Evolutionary conservation across 768 basidiomycete species (phyloP).

Genomic region (Fomitopsis pulvina): DNA sequence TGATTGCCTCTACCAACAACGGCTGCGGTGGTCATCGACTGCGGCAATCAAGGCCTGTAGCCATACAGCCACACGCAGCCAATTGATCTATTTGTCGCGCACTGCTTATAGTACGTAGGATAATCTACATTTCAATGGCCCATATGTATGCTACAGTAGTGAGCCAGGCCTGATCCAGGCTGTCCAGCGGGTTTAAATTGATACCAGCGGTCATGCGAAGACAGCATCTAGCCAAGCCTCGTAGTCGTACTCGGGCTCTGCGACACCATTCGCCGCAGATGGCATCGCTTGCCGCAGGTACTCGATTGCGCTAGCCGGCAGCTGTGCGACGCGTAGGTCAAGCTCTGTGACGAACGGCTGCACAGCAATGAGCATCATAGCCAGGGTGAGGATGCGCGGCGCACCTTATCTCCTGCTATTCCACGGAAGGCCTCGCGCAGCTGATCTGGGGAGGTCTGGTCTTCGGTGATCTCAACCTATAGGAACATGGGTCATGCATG

Average conservation of each 20-base stretch:
- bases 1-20: conserved; percentile 7
- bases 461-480: conserved; percentile 93
- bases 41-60: background rate
- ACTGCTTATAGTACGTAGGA: background rate
- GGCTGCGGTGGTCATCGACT: background rate
- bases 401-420: conserved; percentile 84
- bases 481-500: background rate
- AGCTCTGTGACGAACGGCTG: conserved; percentile 92
- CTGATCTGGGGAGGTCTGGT: conserved; percentile 89
- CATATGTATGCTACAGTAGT: background rate
- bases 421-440: conserved; percentile 90
- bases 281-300: conserved; percentile 87
- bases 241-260: conserved; percentile 73
- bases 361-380: conserved; percentile 8
- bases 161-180: background rate
- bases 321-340: conserved; percentile 78
- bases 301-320: conserved; percentile 68
- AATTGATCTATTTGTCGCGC: background rate
- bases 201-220: conserved; percentile 41
- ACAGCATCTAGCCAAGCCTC: conserved; percentile 78
- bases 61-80: background rate
- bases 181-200: too few relatives aligned
- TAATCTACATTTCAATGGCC: conserved; percentile 1
- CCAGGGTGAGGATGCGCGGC: conserved; percentile 15
- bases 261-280: conserved; percentile 38